Conservation (phyloP, 2,329 filamentous ascomycete species). For the Colletotrichum coccodes region DNA sequence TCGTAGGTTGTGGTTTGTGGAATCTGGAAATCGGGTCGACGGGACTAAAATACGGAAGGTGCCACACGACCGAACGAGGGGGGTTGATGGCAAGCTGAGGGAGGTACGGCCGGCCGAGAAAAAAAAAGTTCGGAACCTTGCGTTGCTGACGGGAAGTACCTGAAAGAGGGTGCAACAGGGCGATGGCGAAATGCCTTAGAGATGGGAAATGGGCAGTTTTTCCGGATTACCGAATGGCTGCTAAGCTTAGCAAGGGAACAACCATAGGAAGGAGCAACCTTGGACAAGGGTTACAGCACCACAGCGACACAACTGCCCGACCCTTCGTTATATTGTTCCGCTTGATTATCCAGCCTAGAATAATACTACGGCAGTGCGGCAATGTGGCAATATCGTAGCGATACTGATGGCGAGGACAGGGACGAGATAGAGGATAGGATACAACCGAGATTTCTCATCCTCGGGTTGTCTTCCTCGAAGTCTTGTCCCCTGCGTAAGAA, state of each 20-base stretch:
- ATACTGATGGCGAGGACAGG: too few species aligned
- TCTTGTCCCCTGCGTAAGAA: neutral
- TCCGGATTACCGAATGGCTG: conserved; percentile 21
- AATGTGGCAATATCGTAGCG: too few species aligned
- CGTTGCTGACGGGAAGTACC: conserved; percentile 25
- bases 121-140: conserved; percentile 31
- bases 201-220: conserved; percentile 13
- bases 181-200: neutral
- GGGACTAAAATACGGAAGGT: conserved; percentile 32
- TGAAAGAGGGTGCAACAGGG: conserved; percentile 9
- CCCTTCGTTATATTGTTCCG: neutral
- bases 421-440: neutral
- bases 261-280: neutral
- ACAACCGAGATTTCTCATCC: neutral
- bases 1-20: conserved; percentile 19
- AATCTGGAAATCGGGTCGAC: conserved; percentile 27
- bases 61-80: conserved; percentile 31
- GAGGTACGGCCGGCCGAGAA: neutral
- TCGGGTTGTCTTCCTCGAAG: neutral
- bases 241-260: conserved; percentile 2
- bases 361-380: too few species aligned
- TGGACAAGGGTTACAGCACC: neutral
- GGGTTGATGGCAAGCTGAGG: conserved; percentile 7
- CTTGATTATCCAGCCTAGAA: neutral
- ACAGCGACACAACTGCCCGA: neutral